These are phyloP conservation scores for Singerocomus rubriflavus DNA, from an alignment of 1,284 basidiomycete genomes.

Conservation along the genomic window DNA sequence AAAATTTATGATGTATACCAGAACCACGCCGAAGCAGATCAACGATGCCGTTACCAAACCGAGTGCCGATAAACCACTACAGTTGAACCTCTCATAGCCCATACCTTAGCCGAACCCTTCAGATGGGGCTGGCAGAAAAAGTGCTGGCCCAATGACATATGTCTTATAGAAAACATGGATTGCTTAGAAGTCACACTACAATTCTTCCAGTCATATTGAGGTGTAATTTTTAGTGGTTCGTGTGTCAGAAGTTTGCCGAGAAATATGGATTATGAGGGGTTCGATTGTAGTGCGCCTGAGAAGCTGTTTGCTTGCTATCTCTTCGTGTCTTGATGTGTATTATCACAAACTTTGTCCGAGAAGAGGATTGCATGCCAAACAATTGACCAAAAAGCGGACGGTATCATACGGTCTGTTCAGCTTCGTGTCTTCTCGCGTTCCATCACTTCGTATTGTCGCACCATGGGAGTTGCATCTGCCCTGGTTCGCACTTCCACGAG, in stretches of 20 bases:
- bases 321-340: conserved; percentile 21
- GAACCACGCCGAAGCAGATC: background rate
- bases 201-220: too few relatives aligned
- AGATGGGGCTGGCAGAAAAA: too few relatives aligned
- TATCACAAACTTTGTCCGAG: conserved; percentile 16
- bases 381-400: conserved; percentile 16
- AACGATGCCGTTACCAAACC: conserved; percentile 19
- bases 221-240: too few relatives aligned
- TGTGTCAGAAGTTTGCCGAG: too few relatives aligned
- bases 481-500: background rate
- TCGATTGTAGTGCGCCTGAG: background rate
- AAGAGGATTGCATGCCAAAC: conserved; percentile 17
- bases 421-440: background rate
- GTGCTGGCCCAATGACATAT: too few relatives aligned
- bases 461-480: background rate
- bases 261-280: too few relatives aligned
- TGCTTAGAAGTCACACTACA: too few relatives aligned
- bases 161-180: too few relatives aligned
- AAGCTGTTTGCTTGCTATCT: background rate
- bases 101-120: too few relatives aligned
- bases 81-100: too few relatives aligned
- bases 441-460: background rate
- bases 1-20: background rate
- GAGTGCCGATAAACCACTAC: background rate
- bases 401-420: background rate